phyloP scores from a whole-genome alignment of 805 yeast species.

The Maudiozyma pseudohumilis region DNA sequence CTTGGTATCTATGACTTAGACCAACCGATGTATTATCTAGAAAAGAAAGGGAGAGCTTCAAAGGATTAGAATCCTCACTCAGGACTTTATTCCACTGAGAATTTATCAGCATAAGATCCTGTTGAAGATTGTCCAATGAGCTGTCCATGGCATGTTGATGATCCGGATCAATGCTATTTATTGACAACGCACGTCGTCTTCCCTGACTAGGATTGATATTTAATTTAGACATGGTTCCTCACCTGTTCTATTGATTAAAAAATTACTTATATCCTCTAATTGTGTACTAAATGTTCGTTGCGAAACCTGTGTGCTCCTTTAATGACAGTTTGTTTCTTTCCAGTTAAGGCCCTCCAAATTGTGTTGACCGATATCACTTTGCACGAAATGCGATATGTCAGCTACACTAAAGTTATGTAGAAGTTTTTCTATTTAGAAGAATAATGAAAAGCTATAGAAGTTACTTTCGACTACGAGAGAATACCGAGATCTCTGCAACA shows the following conservation, averaged over 20 bases:
- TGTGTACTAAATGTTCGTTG: too few relatives aligned
- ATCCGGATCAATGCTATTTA: conserved; percentile 21
- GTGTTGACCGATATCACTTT: too few relatives aligned
- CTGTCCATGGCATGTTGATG: conserved; percentile 23
- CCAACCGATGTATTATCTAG: conserved; percentile 90
- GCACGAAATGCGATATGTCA: too few relatives aligned
- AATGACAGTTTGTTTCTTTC: too few relatives aligned
- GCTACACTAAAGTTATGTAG: neutral
- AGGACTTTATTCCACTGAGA: conserved; percentile 42
- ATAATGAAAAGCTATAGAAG: too few relatives aligned
- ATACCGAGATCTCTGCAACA: conserved; percentile 43
- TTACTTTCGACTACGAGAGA: conserved; percentile 31
- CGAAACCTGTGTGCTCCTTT: too few relatives aligned
- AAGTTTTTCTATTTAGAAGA: neutral
- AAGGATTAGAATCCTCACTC: conserved; percentile 57
- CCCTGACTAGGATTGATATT: conserved; percentile 1
- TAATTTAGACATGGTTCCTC: neutral
- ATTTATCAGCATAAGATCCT: conserved; percentile 27
- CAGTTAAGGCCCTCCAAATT: too few relatives aligned
- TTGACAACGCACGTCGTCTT: conserved; percentile 25
- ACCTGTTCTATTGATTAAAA: too few relatives aligned
- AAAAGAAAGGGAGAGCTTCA: conserved; percentile 74
- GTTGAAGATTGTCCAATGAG: conserved; percentile 23
- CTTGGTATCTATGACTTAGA: conserved; percentile 58
- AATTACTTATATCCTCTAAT: too few relatives aligned